Evolutionary conservation across 2,329 filamentous ascomycete species (phyloP).

Genomic region (Penicillium vulpinum): DNA sequence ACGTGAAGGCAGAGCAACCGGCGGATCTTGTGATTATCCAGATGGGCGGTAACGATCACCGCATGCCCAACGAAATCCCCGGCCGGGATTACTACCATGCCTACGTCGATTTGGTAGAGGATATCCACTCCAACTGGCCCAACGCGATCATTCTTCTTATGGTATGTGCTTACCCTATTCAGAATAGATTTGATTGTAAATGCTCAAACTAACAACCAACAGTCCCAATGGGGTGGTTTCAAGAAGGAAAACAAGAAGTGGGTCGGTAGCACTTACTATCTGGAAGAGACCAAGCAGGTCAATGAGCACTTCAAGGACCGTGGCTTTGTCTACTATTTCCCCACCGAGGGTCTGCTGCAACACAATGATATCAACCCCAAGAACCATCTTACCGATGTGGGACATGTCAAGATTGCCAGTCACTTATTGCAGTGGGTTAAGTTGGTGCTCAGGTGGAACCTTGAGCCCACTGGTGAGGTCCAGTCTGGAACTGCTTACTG

Average conservation of each 20-base stretch:
- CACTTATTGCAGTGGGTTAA: conserved; percentile 61
- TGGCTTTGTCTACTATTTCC: conserved; percentile 62
- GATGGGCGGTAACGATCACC: conserved; percentile 50
- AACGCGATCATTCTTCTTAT: conserved; percentile 45
- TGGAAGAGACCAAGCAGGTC: conserved; percentile 53
- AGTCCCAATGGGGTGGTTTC: conserved; percentile 60
- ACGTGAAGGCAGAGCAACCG: conserved; percentile 27
- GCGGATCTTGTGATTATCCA: conserved; percentile 49
- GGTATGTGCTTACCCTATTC: conserved; percentile 16
- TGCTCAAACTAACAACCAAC: conserved; percentile 1
- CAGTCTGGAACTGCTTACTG: conserved; percentile 54
- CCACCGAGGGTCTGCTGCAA: conserved; percentile 61
- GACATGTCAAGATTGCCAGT: conserved; percentile 62
- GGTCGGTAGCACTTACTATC: conserved; percentile 49
- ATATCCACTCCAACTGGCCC: conserved; percentile 45
- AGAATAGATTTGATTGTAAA: not conserved
- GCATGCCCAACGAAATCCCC: conserved; percentile 44
- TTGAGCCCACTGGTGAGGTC: conserved; percentile 58
- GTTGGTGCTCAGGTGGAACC: conserved; percentile 57
- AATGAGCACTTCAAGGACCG: conserved; percentile 53
- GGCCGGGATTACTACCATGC: conserved; percentile 38
- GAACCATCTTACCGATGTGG: conserved; percentile 62
- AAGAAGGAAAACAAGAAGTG: conserved; percentile 53
- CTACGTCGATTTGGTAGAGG: conserved; percentile 46
- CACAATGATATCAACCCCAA: conserved; percentile 62